Evolutionary conservation across 140 eudicot species (phyloP).

Genomic region (Ambrosia hybrid): DNA sequence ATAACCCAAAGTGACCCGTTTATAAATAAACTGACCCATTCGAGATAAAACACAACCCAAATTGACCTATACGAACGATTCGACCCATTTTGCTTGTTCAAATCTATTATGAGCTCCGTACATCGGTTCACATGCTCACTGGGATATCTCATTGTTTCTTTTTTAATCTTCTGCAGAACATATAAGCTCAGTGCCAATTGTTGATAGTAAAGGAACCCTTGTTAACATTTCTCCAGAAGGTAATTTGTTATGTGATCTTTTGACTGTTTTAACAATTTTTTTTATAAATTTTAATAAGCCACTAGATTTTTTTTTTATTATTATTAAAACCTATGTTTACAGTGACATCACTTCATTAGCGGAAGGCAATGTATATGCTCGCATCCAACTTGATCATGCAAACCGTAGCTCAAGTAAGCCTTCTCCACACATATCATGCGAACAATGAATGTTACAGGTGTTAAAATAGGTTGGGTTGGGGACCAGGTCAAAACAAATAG

Average conservation of each 20-base stretch:
- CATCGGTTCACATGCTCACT: neutral
- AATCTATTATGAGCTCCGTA: neutral
- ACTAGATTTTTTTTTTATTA: neutral
- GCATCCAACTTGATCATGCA: conserved; percentile 45
- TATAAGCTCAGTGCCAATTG: conserved; percentile 60
- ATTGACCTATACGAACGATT: neutral
- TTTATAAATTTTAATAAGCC: neutral
- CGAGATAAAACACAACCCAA: neutral
- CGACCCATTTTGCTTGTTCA: neutral
- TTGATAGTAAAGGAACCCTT: conserved; percentile 46
- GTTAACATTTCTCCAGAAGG: conserved; percentile 54
- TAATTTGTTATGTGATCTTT: conserved; percentile 23
- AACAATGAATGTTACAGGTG: conserved; percentile 1
- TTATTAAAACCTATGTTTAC: conserved; percentile 7
- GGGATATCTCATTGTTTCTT: conserved; percentile 5
- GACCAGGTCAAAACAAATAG: neutral
- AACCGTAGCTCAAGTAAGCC: conserved; percentile 50
- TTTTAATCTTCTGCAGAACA: conserved; percentile 35
- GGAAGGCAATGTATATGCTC: conserved; percentile 47
- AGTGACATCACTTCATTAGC: conserved; percentile 59
- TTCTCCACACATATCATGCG: conserved; percentile 8
- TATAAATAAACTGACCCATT: neutral
- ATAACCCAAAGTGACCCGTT: neutral
- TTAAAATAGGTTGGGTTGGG: neutral
- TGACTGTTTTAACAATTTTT: neutral